phyloP scores from a whole-genome alignment of 2,329 filamentous ascomycete genomes.

The Exophiala sideris region DNA sequence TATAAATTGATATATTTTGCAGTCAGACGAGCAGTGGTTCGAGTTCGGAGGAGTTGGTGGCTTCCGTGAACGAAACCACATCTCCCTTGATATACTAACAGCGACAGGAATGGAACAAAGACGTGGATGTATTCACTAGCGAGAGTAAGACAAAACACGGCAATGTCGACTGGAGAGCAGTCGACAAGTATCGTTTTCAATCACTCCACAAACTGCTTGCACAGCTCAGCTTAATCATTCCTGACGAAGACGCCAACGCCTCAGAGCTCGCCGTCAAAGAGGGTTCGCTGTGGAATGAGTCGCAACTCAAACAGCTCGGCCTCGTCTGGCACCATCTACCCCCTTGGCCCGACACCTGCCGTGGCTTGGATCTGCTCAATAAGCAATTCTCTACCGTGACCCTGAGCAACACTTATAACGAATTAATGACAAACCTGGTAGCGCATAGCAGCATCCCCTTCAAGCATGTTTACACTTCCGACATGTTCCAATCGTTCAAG shows the following conservation, averaged over 20 bases:
- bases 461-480: conserved; percentile 57
- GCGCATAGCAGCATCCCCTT: conserved; percentile 57
- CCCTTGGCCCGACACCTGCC: conserved; percentile 60
- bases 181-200: conserved; percentile 64
- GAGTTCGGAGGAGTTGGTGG: neutral
- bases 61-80: no score
- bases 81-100: neutral
- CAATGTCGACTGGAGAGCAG: conserved; percentile 54
- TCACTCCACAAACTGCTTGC: conserved; percentile 56
- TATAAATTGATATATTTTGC: neutral
- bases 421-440: conserved; percentile 59
- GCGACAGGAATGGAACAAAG: conserved; percentile 7
- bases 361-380: conserved; percentile 54
- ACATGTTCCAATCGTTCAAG: conserved; percentile 68
- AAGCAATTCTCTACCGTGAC: conserved; percentile 57
- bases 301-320: conserved; percentile 59
- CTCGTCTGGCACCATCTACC: conserved; percentile 64
- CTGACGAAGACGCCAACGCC: neutral
- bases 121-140: conserved; percentile 1
- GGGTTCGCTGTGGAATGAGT: conserved; percentile 50
- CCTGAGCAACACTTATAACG: conserved; percentile 66
- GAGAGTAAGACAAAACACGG: conserved; percentile 10
- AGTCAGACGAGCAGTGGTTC: neutral
- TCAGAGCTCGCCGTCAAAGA: neutral
- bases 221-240: conserved; percentile 50